Base-by-base conservation (phyloP, 495 filamentous ascomycete species). In the Penicillium robsamsonii region DNA sequence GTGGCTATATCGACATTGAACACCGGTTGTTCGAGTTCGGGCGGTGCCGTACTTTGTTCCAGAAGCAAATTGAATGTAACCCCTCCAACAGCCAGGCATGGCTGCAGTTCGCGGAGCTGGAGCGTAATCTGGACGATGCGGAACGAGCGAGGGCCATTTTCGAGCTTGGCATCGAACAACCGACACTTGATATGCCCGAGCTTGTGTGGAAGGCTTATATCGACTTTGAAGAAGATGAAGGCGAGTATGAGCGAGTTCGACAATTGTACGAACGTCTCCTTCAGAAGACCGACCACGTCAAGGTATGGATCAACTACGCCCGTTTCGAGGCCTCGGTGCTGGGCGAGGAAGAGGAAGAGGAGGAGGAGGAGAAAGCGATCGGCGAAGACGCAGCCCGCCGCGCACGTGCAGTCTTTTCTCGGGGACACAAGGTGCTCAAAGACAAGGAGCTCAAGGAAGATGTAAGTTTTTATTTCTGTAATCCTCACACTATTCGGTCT, bases 291-390 rank as follows among this genome's bases (percentile, higher is more conserved):
- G 88, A 91, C 68, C 95, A 98, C 66, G 90, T 96, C 77, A 97
- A 97, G 80, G 94, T 98, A 50, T 98, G 94, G 94, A 96, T 92
- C 75, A 88, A 85, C 68, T 98, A 93, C 73, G 95, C 94, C 13
- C 89, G 92, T 64, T 97, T 97, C 70, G 94, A 98, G 72, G 89
- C 97, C 77, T 92, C 93, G 62, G 82, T 92, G 0, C 82, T 84
- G 25, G 84, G 88, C 13, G 84, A 84, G 38, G 90, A 87, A 30
- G 84, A 82, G 18, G 80, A 80, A 18, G 83, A 85, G 37, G 80
- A 79, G 4, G 83, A 81, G 27, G 77, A 88, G 50, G 85, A 89
- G 63, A 75, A 80, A 52, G 84, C 86, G 4, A 79, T 96, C 61
- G 91, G 86, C 74, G 90, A 95, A 30, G 86, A 84, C 50, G 91